A percentile compares a stretch with the other conserved stretches of the same genome.
phyloP scores from a whole-genome alignment of 768 basidiomycete species.

The Hygrocybe coccinea region DNA sequence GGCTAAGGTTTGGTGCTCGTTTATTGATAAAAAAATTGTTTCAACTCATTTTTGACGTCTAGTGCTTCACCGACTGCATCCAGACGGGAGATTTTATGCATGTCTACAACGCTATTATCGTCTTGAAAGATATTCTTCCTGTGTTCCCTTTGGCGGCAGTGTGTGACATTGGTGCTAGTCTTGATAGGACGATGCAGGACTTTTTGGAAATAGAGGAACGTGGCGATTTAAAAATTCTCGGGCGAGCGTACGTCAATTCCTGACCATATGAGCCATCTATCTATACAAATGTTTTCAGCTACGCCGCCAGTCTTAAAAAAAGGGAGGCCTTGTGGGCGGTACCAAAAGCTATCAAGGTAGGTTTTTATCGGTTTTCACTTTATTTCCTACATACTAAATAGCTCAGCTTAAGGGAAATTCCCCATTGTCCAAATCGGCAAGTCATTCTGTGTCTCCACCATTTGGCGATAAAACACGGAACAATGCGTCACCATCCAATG shows the following conservation, averaged over 20 bases:
- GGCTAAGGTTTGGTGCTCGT: constrained; percentile 44
- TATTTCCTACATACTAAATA: neutral
- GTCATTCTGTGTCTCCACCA: constrained; percentile 19
- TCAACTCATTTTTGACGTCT: neutral
- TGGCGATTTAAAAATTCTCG: constrained; percentile 78
- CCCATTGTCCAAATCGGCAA: constrained; percentile 28
- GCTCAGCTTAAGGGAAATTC: constrained; percentile 27
- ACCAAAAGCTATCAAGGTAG: constrained; percentile 29
- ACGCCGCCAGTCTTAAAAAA: constrained; percentile 71
- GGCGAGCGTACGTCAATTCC: constrained; percentile 53
- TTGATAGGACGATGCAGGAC: constrained; percentile 59
- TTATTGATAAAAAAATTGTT: neutral
- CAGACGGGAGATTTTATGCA: constrained; percentile 92
- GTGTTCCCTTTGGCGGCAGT: constrained; percentile 77
- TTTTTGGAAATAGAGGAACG: constrained; percentile 74
- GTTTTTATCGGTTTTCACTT: neutral
- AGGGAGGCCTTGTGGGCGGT: constrained; percentile 55
- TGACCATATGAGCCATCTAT: neutral
- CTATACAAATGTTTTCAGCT: constrained; percentile 35
- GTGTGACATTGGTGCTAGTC: constrained; percentile 46
- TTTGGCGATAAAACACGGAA: constrained; percentile 30
- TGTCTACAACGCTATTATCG: constrained; percentile 93
- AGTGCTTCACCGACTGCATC: constrained; percentile 80
- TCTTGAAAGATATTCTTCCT: constrained; percentile 85
- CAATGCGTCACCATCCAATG: constrained; percentile 34